These are phyloP conservation scores for Thraustochytrium sp. DNA, from an alignment of 352 stramenopile genomes.

Conservation along the genomic window DNA sequence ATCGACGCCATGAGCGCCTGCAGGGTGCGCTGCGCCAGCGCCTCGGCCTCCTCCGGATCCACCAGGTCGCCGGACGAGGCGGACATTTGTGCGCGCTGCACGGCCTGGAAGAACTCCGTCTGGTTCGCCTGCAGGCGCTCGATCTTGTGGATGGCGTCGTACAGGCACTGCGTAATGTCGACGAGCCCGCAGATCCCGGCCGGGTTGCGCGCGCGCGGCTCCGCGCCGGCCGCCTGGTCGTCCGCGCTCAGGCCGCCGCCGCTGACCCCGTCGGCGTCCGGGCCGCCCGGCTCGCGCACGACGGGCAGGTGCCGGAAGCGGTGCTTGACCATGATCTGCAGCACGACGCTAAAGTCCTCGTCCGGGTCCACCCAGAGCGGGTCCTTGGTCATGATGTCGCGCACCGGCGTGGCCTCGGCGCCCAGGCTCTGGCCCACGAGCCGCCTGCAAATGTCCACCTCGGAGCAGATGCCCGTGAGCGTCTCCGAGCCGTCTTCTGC, in stretches of 20 bases:
- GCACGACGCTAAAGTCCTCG: slow-evolving; percentile 47
- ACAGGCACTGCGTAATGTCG: slow-evolving; percentile 97
- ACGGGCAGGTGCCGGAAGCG: slow-evolving; percentile 93
- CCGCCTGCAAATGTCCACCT: slow-evolving; percentile 88
- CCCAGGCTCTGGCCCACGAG: slow-evolving; percentile 78
- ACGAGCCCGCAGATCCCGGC: slow-evolving; percentile 87
- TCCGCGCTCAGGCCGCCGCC: neutral
- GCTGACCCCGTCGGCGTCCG: slow-evolving; percentile 48
- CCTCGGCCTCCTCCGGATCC: neutral
- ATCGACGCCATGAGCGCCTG: slow-evolving; percentile 50
- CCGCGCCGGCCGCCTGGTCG: slow-evolving; percentile 50
- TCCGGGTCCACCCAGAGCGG: slow-evolving; percentile 61
- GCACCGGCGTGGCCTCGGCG: slow-evolving; percentile 58
- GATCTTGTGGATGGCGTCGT: slow-evolving; percentile 95
- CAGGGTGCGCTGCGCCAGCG: slow-evolving; percentile 33
- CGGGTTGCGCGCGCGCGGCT: slow-evolving; percentile 60
- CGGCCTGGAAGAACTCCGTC: slow-evolving; percentile 53
- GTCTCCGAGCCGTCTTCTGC: slow-evolving; percentile 63
- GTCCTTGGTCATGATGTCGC: slow-evolving; percentile 87
- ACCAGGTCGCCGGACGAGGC: slow-evolving; percentile 47
- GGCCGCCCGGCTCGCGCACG: slow-evolving; percentile 56
- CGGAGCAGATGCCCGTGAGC: slow-evolving; percentile 89
- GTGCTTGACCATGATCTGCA: slow-evolving; percentile 92
- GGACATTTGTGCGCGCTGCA: slow-evolving; percentile 53
- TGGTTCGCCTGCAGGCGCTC: slow-evolving; percentile 65